Conservation (phyloP, 768 basidiomycete species). For the Trametes cubensis region DNA sequence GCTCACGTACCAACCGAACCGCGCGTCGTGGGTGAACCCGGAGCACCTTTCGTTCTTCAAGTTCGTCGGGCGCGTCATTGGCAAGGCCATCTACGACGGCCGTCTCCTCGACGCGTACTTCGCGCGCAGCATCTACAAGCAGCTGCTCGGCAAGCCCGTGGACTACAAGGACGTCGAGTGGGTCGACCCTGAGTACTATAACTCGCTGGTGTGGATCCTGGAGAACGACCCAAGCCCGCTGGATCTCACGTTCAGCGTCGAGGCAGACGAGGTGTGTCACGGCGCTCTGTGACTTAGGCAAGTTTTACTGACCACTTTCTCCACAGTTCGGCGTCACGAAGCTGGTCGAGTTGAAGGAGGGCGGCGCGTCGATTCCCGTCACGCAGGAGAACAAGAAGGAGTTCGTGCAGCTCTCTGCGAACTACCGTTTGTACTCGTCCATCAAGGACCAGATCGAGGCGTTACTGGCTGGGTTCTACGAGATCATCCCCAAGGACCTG, state of each 20-base stretch:
- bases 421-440: constrained; percentile 89
- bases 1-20: constrained; percentile 95
- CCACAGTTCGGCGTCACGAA: constrained; percentile 86
- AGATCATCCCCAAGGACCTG: constrained; percentile 96
- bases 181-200: constrained; percentile 98
- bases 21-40: constrained; percentile 90
- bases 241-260: constrained; percentile 93
- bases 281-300: constrained; percentile 3
- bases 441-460: constrained; percentile 96
- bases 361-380: constrained; percentile 81
- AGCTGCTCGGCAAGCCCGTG: constrained; percentile 90
- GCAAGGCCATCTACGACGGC: constrained; percentile 97
- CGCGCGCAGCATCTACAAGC: constrained; percentile 93
- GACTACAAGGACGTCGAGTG: constrained; percentile 97
- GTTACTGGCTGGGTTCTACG: constrained; percentile 89
- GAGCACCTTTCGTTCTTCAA: constrained; percentile 98
- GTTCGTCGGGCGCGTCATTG: constrained; percentile 96
- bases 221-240: constrained; percentile 90
- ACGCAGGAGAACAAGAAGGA: constrained; percentile 97
- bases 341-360: constrained; percentile 83
- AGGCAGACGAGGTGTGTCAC: constrained; percentile 82
- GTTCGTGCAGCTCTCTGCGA: constrained; percentile 93
- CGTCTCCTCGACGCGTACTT: constrained; percentile 97
- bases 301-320: background rate
- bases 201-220: constrained; percentile 95